Evolutionary conservation across 139 green algal species (phyloP), one percentile per base, ranked within the genome.

Genomic region (Edaphochlamys debaryana): DNA sequence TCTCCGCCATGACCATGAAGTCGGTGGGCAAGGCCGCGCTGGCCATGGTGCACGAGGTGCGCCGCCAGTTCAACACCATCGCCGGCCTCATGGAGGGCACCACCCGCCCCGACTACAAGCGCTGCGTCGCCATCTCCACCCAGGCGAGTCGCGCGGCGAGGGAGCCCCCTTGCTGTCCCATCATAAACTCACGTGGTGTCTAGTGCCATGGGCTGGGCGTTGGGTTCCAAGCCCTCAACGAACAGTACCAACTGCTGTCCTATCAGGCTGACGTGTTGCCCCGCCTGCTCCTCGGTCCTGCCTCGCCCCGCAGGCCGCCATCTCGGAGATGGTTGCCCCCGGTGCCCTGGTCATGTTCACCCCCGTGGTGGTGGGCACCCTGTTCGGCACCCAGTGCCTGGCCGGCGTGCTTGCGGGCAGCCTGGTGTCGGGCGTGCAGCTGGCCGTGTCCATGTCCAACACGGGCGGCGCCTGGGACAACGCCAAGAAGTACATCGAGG

Each of bases 1-100:
- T 99, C 95, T 95, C 87, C 82, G 95, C 95, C 84, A 98, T 98
- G 95, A 99, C 96, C 82, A 99, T 99, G 96, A 99, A 99, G 94
- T 93, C 77, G 27, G 96, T 99, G 67, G 96, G 96, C 90, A 97
- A 98, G 93, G 96, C 96, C 29, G 93, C 94, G 1, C 89, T 96
- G 77, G 94, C 92, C 30, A 98, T 97, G 94, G 94, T 96, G 56
- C 89, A 95, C 86, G 93, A 98, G 85, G 96, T 99, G 58, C 93
- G 95, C 75, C 89, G 93, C 73, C 96, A 99, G 91, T 99, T 99
- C 92, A 94, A 95, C 91, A 98, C 94, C 86, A 99, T 98, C 82
- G 87, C 92, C 29, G 93, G 95, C 50, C 88, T 99, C 29, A 97
- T 98, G 94, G 95, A 98, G 89, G 97, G 97, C 79, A 97, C 94